Evolutionary conservation across 108 stramenopile genomes (phyloP), one percentile per base, ranked within the genome.

Genomic region (Skeletonema menzelii): DNA sequence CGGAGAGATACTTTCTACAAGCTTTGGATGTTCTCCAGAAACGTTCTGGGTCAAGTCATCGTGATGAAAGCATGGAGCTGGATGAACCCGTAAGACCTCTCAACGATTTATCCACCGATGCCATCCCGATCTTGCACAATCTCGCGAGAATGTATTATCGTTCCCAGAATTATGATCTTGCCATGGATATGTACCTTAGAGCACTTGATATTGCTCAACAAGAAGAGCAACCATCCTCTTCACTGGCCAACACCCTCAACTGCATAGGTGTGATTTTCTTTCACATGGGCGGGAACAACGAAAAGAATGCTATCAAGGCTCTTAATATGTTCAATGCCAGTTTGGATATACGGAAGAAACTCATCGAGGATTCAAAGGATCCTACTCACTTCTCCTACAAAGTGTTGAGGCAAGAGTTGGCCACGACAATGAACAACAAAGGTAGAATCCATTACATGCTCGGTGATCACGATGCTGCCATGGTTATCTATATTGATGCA

Each of bases 341-440:
- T 56, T 70, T 88, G 11, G 59, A 63, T 11, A 57, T 87, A 3
- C 86, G 85, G 27, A 75, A 35, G 24, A 28, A 42, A 32, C 20
- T 76, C 6, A 47, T 73, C 7, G 59, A 60, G 30, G 19, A 60
- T 5, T 15, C 67, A 8, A 56, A 56, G 8, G 35, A 59, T 19
- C 19, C 15, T 22, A 20, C 8, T 53, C 22, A 53, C 22, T 2
- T 8, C 49, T 53, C 49, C 8, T n/a, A 15, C 40, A 57, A 70
- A 57, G 72, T 82, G 14, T 24, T 19, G 26, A 20, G 38, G n/a
- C 34, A 14, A 26, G 30, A 37, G 35, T 24, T 53, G 40, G 87
- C 84, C 15, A 90, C 87, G 13, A 82, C 88, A 32, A 69, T 87
- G 58, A 91, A 88, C 76, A 91, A 91, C 73, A 75, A 87, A 19